phyloP scores from a whole-genome alignment of 306 rosid species.

The Phaseolus lunatus region DNA sequence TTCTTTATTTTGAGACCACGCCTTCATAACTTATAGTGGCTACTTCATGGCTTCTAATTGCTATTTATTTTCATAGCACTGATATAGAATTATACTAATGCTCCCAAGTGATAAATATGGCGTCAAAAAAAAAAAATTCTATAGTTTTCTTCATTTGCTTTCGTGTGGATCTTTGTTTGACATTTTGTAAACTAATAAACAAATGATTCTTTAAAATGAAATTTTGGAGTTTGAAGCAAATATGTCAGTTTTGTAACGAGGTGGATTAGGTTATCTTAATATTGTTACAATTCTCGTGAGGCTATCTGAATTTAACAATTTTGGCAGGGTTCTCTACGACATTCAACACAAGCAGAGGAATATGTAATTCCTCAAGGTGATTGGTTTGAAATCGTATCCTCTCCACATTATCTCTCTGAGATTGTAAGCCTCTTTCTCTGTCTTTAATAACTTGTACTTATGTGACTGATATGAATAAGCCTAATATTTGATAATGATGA shows the following conservation, averaged over 20 bases:
- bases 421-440: conserved; percentile 63
- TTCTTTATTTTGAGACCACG: conserved; percentile 20
- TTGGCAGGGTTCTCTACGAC: conserved; percentile 82
- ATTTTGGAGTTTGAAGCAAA: conserved; percentile 12
- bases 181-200: conserved; percentile 18
- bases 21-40: conserved; percentile 13
- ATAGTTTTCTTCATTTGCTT: not conserved
- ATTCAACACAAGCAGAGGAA: conserved; percentile 57
- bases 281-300: conserved; percentile 14
- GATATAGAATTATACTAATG: conserved; percentile 1
- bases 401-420: conserved; percentile 92
- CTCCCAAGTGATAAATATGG: conserved; percentile 14
- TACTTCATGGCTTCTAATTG: conserved; percentile 25
- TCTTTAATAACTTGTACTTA: not conserved
- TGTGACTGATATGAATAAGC: conserved; percentile 21
- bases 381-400: conserved; percentile 87
- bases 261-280: conserved; percentile 13
- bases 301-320: conserved; percentile 43
- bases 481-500: conserved; percentile 44
- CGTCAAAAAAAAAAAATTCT: not conserved
- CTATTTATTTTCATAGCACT: conserved; percentile 19
- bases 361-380: conserved; percentile 84
- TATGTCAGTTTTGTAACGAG: not conserved
- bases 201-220: conserved; percentile 13
- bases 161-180: not conserved